A percentile compares a stretch with the other conserved stretches of the same genome.
phyloP scores from a whole-genome alignment of 2,329 filamentous ascomycete species.

The Pseudogymnoascus sp. region DNA sequence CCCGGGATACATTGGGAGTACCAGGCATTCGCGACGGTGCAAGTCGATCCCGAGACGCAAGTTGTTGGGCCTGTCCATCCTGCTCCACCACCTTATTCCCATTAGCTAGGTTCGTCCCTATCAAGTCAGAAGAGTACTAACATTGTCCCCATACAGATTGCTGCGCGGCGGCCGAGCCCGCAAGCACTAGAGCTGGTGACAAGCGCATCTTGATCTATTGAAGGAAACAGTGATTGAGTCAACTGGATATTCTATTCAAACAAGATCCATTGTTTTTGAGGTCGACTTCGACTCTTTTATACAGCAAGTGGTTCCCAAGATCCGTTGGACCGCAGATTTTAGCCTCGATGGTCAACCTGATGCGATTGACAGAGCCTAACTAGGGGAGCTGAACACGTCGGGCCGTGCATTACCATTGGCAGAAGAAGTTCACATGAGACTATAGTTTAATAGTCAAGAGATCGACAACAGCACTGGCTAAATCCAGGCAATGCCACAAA shows the following conservation, averaged over 20 bases:
- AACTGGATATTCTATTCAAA: neutral
- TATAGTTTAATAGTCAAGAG: neutral
- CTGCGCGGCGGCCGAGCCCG: neutral
- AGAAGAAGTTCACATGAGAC: neutral
- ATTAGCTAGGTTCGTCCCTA: neutral
- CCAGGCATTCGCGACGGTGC: slow-evolving; percentile 19
- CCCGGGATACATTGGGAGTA: slow-evolving; percentile 23
- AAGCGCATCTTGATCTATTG: neutral
- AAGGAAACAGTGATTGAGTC: neutral
- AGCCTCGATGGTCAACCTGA: neutral
- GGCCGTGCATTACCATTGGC: neutral
- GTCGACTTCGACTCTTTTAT: neutral
- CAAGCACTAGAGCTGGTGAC: neutral
- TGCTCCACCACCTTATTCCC: slow-evolving; percentile 12
- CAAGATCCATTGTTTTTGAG: neutral
- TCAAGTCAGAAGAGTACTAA: neutral
- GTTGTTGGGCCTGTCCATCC: slow-evolving; percentile 18
- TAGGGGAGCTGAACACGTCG: neutral
- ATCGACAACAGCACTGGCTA: neutral
- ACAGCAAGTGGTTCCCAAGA: neutral
- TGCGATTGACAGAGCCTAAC: neutral
- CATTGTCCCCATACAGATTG: slow-evolving; percentile 2
- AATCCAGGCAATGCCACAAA: neutral
- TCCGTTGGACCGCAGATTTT: neutral
- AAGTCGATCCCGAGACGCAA: slow-evolving; percentile 19